Evolutionary conservation across 208 protist genomes (phyloP).

Genomic region (Trypanosoma vivax): DNA sequence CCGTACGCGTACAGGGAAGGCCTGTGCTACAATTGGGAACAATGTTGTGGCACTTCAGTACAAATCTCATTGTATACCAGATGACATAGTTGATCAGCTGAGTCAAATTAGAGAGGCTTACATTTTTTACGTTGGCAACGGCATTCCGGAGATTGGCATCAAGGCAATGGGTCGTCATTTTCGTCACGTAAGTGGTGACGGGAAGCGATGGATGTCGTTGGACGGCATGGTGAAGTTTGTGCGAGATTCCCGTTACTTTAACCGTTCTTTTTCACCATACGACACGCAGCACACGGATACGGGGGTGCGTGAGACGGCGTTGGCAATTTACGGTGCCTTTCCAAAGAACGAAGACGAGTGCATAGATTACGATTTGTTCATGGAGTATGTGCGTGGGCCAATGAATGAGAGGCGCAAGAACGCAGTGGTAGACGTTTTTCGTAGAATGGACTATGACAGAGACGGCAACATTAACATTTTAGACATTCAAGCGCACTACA

Average conservation of each 20-base stretch:
- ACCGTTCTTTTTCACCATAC: slow-evolving; percentile 18
- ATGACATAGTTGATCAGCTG: slow-evolving; percentile 37
- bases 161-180: slow-evolving; percentile 88
- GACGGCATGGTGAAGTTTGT: slow-evolving; percentile 64
- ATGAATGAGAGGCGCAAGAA: slow-evolving; percentile 82
- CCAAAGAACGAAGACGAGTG: slow-evolving; percentile 45
- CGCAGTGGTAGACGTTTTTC: slow-evolving; percentile 69
- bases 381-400: slow-evolving; percentile 75
- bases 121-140: slow-evolving; percentile 62
- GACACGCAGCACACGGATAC: slow-evolving; percentile 38
- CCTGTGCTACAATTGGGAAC: slow-evolving; percentile 22
- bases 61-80: slow-evolving; percentile 41
- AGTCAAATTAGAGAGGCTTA: slow-evolving; percentile 70
- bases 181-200: slow-evolving; percentile 52
- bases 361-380: slow-evolving; percentile 84
- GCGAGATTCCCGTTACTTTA: slow-evolving; percentile 57
- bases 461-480: slow-evolving; percentile 72
- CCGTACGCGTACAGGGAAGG: slow-evolving; percentile 30
- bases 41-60: slow-evolving; percentile 25
- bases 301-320: slow-evolving; percentile 30
- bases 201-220: slow-evolving; percentile 77
- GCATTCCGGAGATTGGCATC: slow-evolving; percentile 86
- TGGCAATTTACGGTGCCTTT: slow-evolving; percentile 58
- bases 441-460: slow-evolving; percentile 72
- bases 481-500: slow-evolving; percentile 77